Evolutionary conservation across 169 alveolate species (phyloP).

Genomic region (Eimeria falciformis): DNA sequence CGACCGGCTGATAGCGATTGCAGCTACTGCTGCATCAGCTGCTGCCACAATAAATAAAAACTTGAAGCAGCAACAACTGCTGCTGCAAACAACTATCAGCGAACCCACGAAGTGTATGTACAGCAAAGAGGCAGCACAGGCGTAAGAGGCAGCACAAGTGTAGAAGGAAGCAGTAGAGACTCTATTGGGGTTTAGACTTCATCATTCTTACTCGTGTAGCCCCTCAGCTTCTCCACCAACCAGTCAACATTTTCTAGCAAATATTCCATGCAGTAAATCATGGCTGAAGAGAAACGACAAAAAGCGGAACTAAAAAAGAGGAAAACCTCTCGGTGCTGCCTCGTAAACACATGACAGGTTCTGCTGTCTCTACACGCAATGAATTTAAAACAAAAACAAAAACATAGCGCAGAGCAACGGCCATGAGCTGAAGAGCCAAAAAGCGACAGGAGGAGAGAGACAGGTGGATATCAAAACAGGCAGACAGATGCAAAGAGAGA

Average conservation of each 20-base stretch:
- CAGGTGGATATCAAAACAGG: background rate
- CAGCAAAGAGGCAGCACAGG: background rate
- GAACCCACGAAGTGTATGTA: too few species aligned
- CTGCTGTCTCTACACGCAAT: too few species aligned
- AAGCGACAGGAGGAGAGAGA: background rate
- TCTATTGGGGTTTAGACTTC: background rate
- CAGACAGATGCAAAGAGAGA: background rate
- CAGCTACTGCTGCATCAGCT: background rate
- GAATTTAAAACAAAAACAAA: too few species aligned
- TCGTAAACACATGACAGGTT: too few species aligned
- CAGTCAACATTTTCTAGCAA: conserved; percentile 93
- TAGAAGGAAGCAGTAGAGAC: background rate
- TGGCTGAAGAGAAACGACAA: conserved; percentile 79
- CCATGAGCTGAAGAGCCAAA: background rate
- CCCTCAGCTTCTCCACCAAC: conserved; percentile 83
- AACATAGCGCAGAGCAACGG: too few species aligned
- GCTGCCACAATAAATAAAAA: too few species aligned
- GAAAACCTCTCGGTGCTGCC: too few species aligned
- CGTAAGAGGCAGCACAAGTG: background rate
- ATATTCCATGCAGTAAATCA: conserved; percentile 96
- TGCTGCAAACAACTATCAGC: background rate
- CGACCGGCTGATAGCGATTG: background rate
- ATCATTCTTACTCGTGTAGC: conserved; percentile 76
- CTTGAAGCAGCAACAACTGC: conserved; percentile 7
- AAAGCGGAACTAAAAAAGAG: too few species aligned